Percentiles rank a stretch among this genome's conserved stretches.
phyloP scores from a whole-genome alignment of 2,329 filamentous ascomycete genomes.

The Exophiala viscosa region DNA sequence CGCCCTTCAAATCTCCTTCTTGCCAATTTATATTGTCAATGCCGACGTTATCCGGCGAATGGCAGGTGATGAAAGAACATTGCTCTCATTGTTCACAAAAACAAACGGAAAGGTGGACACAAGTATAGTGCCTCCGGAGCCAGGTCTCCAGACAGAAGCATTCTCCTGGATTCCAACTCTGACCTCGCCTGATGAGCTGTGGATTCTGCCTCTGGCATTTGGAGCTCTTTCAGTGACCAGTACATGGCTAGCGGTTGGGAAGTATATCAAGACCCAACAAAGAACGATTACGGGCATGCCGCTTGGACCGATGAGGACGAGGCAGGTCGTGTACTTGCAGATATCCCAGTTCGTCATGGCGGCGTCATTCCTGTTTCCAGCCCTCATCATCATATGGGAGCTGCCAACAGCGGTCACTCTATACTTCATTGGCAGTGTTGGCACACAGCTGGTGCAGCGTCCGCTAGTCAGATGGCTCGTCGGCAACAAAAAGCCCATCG shows the following conservation, averaged over 20 bases:
- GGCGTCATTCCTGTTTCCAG: slow-evolving; percentile 10
- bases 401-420: slow-evolving; percentile 16
- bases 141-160: slow-evolving; percentile 54
- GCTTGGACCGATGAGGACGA: background rate
- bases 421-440: slow-evolving; percentile 19
- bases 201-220: slow-evolving; percentile 17
- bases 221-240: slow-evolving; percentile 12
- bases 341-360: slow-evolving; percentile 11
- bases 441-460: slow-evolving; percentile 15
- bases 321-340: background rate
- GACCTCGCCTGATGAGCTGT: slow-evolving; percentile 15
- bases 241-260: slow-evolving; percentile 10
- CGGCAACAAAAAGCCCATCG: slow-evolving; percentile 7
- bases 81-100: slow-evolving; percentile 14
- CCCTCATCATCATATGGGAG: slow-evolving; percentile 13
- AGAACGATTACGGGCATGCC: background rate
- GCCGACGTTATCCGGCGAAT: slow-evolving; percentile 20
- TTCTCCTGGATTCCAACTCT: slow-evolving; percentile 60
- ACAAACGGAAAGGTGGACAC: slow-evolving; percentile 16
- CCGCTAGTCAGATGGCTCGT: slow-evolving; percentile 10
- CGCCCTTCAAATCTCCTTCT: slow-evolving; percentile 15
- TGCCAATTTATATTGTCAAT: slow-evolving; percentile 21
- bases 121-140: slow-evolving; percentile 39
- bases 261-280: slow-evolving; percentile 2
- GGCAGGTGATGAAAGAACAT: slow-evolving; percentile 16